Base-by-base conservation (phyloP, 768 basidiomycete species). In the Astraeus odoratus region DNA sequence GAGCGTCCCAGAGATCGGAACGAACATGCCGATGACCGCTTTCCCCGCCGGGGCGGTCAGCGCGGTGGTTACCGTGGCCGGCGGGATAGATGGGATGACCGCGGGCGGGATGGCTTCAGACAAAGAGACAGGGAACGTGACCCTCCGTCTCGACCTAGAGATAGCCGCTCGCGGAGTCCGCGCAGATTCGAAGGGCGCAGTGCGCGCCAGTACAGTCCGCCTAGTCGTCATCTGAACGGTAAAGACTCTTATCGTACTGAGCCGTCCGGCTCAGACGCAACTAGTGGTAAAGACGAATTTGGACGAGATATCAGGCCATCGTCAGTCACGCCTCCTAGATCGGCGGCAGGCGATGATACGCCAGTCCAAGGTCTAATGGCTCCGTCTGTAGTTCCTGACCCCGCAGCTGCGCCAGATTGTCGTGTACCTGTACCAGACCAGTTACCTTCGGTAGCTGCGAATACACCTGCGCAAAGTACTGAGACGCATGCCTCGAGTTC, bases 151-250 rank as follows among this genome's bases (percentile, higher is more conserved):
- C 71, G 73, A 62, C 65, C 66, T 52, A 71, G 78, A 61, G 70
- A 63, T 49, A 84, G 83, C 66, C 82, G 86, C 40, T 89, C 86
- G 42, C 74, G 77, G 61, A 90, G 88, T 66, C 87, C 86, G 36
- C 73, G 72, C 67, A 79, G 79, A 72, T 70, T 71, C 55, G 71
- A 58, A 43, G 63, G 61, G 50, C 70, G 76, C 56, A 73, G 75
- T 47, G 56, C 70, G 49, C 75, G 71, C 51, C 72, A 74, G 34
- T 72, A 77, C 57, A 87, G 81, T 59, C 83, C 83, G 49, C 75
- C 80, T 49, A 66, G 67, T 45, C 72, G 74, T 53, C 68, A 71
- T 38, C 58, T 68, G 35, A 56, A 65, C 44, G 56, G 67, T 33
- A 47, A 46, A 48, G 51, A 61, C 44, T 44, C 57, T 40, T 57